A percentile compares a stretch with the other conserved stretches of the same genome.
Evolutionary conservation across 306 rosid genomes (phyloP).

Genomic region (Sechiopsis laciniata): DNA sequence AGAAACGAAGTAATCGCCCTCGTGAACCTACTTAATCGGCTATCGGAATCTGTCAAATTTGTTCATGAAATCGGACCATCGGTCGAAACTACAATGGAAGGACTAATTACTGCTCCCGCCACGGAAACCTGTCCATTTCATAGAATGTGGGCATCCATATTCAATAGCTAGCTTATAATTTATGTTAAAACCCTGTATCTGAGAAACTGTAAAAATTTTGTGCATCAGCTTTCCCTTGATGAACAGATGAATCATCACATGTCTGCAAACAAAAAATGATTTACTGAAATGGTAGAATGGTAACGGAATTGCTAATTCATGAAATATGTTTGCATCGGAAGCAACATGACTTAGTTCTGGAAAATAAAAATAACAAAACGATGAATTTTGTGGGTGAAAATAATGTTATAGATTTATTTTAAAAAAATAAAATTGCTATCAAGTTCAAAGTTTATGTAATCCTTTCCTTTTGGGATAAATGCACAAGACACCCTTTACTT

Average conservation of each 20-base stretch:
- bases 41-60: slow-evolving; percentile 69
- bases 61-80: slow-evolving; percentile 65
- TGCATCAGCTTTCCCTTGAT: background rate
- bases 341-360: no score
- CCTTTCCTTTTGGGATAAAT: no score
- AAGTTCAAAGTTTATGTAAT: no score
- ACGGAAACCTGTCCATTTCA: slow-evolving; percentile 35
- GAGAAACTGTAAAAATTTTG: background rate
- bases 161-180: slow-evolving; percentile 31
- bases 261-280: no score
- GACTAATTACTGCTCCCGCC: slow-evolving; percentile 31
- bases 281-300: no score
- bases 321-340: no score
- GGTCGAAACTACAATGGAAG: slow-evolving; percentile 43
- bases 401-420: no score
- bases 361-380: no score
- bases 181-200: background rate
- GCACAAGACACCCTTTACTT: no score
- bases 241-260: background rate
- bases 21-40: slow-evolving; percentile 79
- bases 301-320: no score
- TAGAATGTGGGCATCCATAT: slow-evolving; percentile 40
- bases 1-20: slow-evolving; percentile 91
- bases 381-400: no score
- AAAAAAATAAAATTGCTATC: no score